Evolutionary conservation across 2,329 filamentous ascomycete genomes (phyloP).

Genomic region (Colletotrichum caudatum): DNA sequence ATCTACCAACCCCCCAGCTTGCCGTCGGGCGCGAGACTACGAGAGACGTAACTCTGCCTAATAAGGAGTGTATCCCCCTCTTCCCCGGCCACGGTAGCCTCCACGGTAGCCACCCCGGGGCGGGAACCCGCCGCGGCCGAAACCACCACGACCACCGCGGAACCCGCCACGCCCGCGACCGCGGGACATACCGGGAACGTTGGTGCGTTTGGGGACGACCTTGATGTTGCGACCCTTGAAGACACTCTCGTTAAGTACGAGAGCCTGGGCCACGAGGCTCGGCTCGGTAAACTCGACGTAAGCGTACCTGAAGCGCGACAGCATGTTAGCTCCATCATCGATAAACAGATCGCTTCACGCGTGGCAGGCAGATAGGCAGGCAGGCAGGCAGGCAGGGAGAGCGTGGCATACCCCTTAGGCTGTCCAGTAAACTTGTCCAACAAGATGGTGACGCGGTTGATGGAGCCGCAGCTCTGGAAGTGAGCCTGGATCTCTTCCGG

Average conservation of each 20-base stretch:
- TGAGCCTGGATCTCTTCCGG: slow-evolving; percentile 99
- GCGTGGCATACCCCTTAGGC: slow-evolving; percentile 89
- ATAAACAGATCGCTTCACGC: not conserved
- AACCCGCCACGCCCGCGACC: slow-evolving; percentile 74
- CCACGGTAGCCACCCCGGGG: slow-evolving; percentile 73
- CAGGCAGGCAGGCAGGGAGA: not conserved
- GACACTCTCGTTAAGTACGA: slow-evolving; percentile 95
- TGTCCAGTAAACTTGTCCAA: slow-evolving; percentile 98
- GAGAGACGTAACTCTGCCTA: slow-evolving; percentile 51
- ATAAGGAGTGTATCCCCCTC: slow-evolving; percentile 75
- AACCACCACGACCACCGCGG: slow-evolving; percentile 64
- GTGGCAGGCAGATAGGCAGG: not conserved
- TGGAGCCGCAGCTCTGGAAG: slow-evolving; percentile 96
- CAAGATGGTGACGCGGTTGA: slow-evolving; percentile 97
- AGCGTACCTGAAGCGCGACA: slow-evolving; percentile 76
- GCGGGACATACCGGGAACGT: slow-evolving; percentile 92
- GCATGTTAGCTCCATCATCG: not conserved
- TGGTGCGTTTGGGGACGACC: slow-evolving; percentile 94
- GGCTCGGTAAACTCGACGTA: slow-evolving; percentile 99
- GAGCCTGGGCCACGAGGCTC: slow-evolving; percentile 88
- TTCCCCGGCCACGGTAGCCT: slow-evolving; percentile 74
- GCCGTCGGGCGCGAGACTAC: not conserved
- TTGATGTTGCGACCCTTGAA: slow-evolving; percentile 97
- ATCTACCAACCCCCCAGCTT: not conserved
- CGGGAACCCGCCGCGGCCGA: slow-evolving; percentile 65